These are phyloP conservation scores for Globisporangium acanthophoron DNA, from an alignment of 352 stramenopile species.

Conservation along the genomic window DNA sequence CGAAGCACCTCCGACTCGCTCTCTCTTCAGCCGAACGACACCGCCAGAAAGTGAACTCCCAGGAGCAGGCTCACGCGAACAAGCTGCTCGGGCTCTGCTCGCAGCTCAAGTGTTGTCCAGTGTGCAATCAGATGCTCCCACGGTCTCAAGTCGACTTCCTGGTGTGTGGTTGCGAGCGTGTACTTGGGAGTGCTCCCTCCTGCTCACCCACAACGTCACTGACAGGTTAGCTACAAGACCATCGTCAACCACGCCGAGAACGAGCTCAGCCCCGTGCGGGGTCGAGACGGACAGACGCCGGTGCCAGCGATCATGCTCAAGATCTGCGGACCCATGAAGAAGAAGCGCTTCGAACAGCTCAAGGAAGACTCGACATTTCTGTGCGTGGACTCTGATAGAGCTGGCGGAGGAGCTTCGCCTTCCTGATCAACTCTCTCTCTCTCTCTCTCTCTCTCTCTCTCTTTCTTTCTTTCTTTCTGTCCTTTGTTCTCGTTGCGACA, in stretches of 20 bases:
- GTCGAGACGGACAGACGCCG: slow-evolving; percentile 8
- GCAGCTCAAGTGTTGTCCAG: slow-evolving; percentile 36
- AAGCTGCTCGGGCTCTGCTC: slow-evolving; percentile 17
- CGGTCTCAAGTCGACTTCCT: slow-evolving; percentile 37
- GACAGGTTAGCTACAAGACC: slow-evolving; percentile 34
- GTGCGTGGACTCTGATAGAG: slow-evolving; percentile 15
- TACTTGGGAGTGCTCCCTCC: background rate
- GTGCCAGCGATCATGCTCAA: slow-evolving; percentile 31
- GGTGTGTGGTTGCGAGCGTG: slow-evolving; percentile 15
- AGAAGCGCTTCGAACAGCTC: slow-evolving; percentile 35
- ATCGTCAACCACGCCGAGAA: slow-evolving; percentile 35
- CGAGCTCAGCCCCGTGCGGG: slow-evolving; percentile 9
- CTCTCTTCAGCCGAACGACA: slow-evolving; percentile 19
- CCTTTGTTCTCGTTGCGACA: too few species aligned
- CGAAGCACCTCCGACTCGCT: slow-evolving; percentile 37
- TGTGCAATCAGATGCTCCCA: slow-evolving; percentile 30
- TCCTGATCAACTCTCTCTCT: background rate
- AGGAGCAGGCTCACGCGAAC: slow-evolving; percentile 7
- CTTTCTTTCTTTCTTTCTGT: background rate
- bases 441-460: background rate
- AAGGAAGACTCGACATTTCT: slow-evolving; percentile 32
- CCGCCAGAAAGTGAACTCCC: slow-evolving; percentile 1
- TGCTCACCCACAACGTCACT: background rate
- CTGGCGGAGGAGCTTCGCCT: background rate
- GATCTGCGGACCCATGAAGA: slow-evolving; percentile 24